Base-by-base conservation (phyloP, 2,329 filamentous ascomycete species). In the Penicillium fuscoglaucum region DNA sequence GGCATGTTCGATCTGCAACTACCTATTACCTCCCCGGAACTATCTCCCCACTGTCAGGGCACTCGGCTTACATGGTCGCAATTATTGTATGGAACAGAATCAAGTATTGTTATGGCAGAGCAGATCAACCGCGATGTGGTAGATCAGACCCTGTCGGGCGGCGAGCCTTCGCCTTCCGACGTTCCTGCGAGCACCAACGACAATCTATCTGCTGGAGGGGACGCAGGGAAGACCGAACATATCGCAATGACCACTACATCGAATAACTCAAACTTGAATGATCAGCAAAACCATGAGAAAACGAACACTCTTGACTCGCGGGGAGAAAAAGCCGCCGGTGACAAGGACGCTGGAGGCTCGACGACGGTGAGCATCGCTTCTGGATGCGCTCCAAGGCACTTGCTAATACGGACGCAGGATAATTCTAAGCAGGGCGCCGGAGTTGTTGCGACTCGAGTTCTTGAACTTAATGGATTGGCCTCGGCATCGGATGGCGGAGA, bases 91-190 rank as follows among this genome's bases (percentile, higher is more conserved):
- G 61, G 55, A 55, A 61, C 76, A 83, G 81, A 76, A 75, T 75
- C 79, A 76, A 76, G 79, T 75, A 79, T 84, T 87, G 85, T 87
- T 87, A 88, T 88, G 85, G 85, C 85, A 87, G 85, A 87, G 84
- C 83, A 85, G 83, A 83, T 78, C 74, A 81, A 79, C 83, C 84
- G 86, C 79, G 82, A 88, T 88, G 85, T 87, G 85, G 85, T 87
- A 86, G 85, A 85, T 80, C 81, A 86, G 83, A 81, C 83, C 80
- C 80, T 82, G 85, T 87, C 85, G 84, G 81, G 84, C 79, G 83
- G 83, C 82, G 83, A 81, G 74, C 74, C 77, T 74, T 81, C 81
- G 81, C 82, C 83, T 80, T 84, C 84, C 83, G 85, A 85, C 84
- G 84, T 80, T 79, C 80, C 82, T 86, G 84, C 83, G 81, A 82